phyloP scores from a whole-genome alignment of 2,329 filamentous ascomycete genomes.

The Alternaria infectoria region DNA sequence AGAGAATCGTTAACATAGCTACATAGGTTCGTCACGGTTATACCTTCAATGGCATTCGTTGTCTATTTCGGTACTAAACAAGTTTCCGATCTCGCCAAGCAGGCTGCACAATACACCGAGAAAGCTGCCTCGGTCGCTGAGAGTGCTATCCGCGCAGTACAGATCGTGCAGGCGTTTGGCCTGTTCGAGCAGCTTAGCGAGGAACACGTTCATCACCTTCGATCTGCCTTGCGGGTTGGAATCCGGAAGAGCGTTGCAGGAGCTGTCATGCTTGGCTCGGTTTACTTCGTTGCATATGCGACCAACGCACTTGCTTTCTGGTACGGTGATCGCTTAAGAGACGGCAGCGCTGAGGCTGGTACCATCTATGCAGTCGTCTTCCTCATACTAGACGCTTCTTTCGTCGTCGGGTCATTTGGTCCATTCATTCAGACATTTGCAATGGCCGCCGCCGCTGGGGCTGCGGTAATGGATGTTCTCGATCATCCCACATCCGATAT shows the following conservation, averaged over 20 bases:
- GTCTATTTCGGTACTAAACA: constrained; percentile 52
- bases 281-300: constrained; percentile 55
- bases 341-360: constrained; percentile 50
- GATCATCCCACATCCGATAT: constrained; percentile 49
- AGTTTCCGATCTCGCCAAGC: constrained; percentile 50
- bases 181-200: constrained; percentile 50
- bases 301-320: constrained; percentile 56
- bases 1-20: constrained; percentile 3
- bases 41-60: constrained; percentile 56
- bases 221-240: constrained; percentile 44
- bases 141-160: constrained; percentile 54
- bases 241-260: constrained; percentile 51
- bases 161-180: constrained; percentile 58
- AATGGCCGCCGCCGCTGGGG: constrained; percentile 60
- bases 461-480: constrained; percentile 54
- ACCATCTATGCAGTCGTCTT: constrained; percentile 70
- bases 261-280: constrained; percentile 51
- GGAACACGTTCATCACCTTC: constrained; percentile 46
- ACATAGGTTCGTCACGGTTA: constrained; percentile 50
- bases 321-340: constrained; percentile 46
- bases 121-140: constrained; percentile 54
- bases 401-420: constrained; percentile 68
- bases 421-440: constrained; percentile 65
- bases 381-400: constrained; percentile 67
- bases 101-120: constrained; percentile 48